Evolutionary conservation across 2,329 filamentous ascomycete species (phyloP).

Genomic region (Gaeumannomyces tritici): DNA sequence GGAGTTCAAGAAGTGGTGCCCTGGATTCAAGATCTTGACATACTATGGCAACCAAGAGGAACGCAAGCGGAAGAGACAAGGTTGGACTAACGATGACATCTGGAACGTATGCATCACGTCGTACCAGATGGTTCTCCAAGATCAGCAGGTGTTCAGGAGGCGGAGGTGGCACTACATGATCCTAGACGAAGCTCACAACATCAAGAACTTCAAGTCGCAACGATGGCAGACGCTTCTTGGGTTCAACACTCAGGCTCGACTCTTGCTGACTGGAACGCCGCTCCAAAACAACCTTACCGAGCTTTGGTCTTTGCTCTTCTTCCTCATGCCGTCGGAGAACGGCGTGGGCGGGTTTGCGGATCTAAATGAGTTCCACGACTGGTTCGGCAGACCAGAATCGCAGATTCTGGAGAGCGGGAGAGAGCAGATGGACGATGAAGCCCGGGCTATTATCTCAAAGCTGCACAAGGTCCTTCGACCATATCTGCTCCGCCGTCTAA

Average conservation of each 20-base stretch:
- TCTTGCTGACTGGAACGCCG: slow-evolving; percentile 87
- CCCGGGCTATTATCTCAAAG: slow-evolving; percentile 82
- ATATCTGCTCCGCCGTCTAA: slow-evolving; percentile 81
- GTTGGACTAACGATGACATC: slow-evolving; percentile 86
- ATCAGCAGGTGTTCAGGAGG: slow-evolving; percentile 87
- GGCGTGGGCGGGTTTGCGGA: slow-evolving; percentile 87
- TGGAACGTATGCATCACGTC: slow-evolving; percentile 99
- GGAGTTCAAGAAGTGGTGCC: slow-evolving; percentile 99
- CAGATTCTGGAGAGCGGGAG: slow-evolving; percentile 93
- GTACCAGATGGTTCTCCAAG: slow-evolving; percentile 90
- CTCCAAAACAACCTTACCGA: slow-evolving; percentile 96
- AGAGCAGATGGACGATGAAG: slow-evolving; percentile 90
- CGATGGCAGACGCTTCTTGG: slow-evolving; percentile 92
- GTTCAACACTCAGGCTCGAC: slow-evolving; percentile 80
- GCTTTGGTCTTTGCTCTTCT: slow-evolving; percentile 93
- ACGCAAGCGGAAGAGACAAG: slow-evolving; percentile 78
- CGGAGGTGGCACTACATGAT: slow-evolving; percentile 97
- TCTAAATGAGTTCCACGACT: slow-evolving; percentile 90
- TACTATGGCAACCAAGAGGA: slow-evolving; percentile 96
- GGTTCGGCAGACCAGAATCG: slow-evolving; percentile 90
- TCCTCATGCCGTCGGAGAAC: slow-evolving; percentile 85
- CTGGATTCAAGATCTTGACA: slow-evolving; percentile 93
- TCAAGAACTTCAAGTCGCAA: slow-evolving; percentile 98
- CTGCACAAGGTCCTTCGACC: slow-evolving; percentile 89
- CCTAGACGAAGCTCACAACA: slow-evolving; percentile 96